Evolutionary conservation across 495 filamentous ascomycete genomes (phyloP).

Genomic region (Corynascus novoguineensis): DNA sequence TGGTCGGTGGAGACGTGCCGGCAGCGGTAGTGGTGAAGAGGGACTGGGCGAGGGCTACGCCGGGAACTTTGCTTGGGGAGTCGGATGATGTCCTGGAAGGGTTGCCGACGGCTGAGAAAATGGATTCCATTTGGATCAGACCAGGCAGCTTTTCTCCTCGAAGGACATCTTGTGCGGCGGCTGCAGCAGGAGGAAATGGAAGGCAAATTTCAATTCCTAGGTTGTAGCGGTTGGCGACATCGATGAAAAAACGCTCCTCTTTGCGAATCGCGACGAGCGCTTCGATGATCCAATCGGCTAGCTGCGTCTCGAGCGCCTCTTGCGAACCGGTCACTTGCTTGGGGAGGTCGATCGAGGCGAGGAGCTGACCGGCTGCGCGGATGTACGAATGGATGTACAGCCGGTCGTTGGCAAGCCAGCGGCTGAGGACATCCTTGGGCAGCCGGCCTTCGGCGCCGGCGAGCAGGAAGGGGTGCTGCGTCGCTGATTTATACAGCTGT

Average conservation of each 20-base stretch:
- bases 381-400: slow-evolving; percentile 68
- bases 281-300: slow-evolving; percentile 57
- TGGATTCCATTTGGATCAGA: slow-evolving; percentile 24
- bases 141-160: slow-evolving; percentile 23
- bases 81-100: neutral
- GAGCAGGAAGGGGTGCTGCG: slow-evolving; percentile 62
- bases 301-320: slow-evolving; percentile 41
- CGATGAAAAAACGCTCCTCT: slow-evolving; percentile 66
- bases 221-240: slow-evolving; percentile 55
- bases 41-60: slow-evolving; percentile 27
- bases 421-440: slow-evolving; percentile 48
- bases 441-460: slow-evolving; percentile 60
- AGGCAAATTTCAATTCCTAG: slow-evolving; percentile 47
- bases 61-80: slow-evolving; percentile 15
- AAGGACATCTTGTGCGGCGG: slow-evolving; percentile 2
- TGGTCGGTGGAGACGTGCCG: slow-evolving; percentile 5
- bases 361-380: slow-evolving; percentile 60
- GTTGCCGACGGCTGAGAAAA: slow-evolving; percentile 1
- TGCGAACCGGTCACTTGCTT: slow-evolving; percentile 19
- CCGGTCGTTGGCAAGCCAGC: slow-evolving; percentile 72
- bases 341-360: slow-evolving; percentile 58
- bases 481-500: slow-evolving; percentile 48
- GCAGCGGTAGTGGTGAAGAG: slow-evolving; percentile 4
- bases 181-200: neutral
- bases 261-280: slow-evolving; percentile 57